Conservation (phyloP, 1,284 basidiomycete species). For the Rugosomyces carneus region DNA sequence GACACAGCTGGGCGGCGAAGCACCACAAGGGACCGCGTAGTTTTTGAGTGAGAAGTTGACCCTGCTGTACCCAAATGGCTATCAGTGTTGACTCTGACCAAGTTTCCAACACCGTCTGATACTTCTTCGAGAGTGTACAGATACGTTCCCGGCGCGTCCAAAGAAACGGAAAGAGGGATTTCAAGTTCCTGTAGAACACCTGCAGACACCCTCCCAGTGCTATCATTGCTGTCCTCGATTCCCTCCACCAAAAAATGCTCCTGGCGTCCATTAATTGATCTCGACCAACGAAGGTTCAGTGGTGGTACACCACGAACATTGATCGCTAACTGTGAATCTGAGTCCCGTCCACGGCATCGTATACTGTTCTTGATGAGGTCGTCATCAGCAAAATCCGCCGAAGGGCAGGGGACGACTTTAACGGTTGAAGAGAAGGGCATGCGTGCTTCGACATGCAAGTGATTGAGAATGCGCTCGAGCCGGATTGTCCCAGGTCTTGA, state of each 20-base stretch:
- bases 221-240: slow-evolving; percentile 56
- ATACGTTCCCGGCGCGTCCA: slow-evolving; percentile 59
- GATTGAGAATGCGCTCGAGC: slow-evolving; percentile 69
- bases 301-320: slow-evolving; percentile 76
- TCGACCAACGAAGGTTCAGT: slow-evolving; percentile 72
- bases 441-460: slow-evolving; percentile 59
- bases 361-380: slow-evolving; percentile 38
- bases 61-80: slow-evolving; percentile 14
- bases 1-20: slow-evolving; percentile 71
- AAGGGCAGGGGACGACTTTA: slow-evolving; percentile 79
- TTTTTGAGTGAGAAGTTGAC: slow-evolving; percentile 40
- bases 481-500: slow-evolving; percentile 66
- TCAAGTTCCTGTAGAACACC: slow-evolving; percentile 48
- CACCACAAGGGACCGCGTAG: slow-evolving; percentile 62
- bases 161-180: slow-evolving; percentile 62
- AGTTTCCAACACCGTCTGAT: slow-evolving; percentile 70
- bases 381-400: slow-evolving; percentile 57
- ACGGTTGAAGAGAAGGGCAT: slow-evolving; percentile 63
- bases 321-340: slow-evolving; percentile 58
- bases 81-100: slow-evolving; percentile 44
- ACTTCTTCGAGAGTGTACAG: slow-evolving; percentile 69
- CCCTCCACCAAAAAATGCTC: slow-evolving; percentile 78
- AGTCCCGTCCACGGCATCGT: slow-evolving; percentile 69
- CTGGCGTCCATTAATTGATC: slow-evolving; percentile 53
- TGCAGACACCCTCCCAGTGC: slow-evolving; percentile 11